Conservation (phyloP, 2,329 filamentous ascomycete genomes). For the Ceratocystis colombiana region DNA sequence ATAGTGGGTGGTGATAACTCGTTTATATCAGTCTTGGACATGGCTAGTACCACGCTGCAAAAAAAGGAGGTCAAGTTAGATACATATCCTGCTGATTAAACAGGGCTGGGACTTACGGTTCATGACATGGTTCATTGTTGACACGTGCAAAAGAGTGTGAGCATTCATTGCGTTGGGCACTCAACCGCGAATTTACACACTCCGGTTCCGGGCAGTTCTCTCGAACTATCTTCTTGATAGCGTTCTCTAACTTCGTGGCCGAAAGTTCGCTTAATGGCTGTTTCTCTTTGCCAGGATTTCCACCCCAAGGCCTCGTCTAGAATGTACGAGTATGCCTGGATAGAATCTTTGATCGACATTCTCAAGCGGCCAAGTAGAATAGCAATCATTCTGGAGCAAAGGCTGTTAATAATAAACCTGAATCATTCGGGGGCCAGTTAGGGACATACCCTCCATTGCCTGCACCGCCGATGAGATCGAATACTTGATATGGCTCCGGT, state of each 20-base stretch:
- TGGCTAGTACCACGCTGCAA: neutral
- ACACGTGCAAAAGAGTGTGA: neutral
- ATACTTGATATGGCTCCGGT: conserved; percentile 29
- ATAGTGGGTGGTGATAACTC: conserved; percentile 28
- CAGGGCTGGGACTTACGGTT: neutral
- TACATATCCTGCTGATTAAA: neutral
- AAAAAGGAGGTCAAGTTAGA: neutral
- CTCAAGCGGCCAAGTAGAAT: neutral
- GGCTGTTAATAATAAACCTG: neutral
- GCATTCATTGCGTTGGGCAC: neutral
- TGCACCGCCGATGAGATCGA: conserved; percentile 31
- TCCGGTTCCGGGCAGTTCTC: neutral
- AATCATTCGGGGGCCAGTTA: neutral
- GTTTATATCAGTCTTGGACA: neutral
- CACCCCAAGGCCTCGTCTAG: neutral
- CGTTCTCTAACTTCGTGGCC: neutral
- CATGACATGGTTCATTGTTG: neutral
- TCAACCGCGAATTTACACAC: neutral
- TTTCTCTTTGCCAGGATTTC: neutral
- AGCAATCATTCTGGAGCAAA: neutral
- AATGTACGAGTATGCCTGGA: neutral
- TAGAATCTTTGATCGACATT: neutral
- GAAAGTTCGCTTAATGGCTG: neutral
- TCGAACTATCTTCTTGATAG: neutral
- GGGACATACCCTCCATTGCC: conserved; percentile 29